These are phyloP conservation scores for Dioszegia aurantiaca DNA, from an alignment of 768 basidiomycete species.

Conservation along the genomic window DNA sequence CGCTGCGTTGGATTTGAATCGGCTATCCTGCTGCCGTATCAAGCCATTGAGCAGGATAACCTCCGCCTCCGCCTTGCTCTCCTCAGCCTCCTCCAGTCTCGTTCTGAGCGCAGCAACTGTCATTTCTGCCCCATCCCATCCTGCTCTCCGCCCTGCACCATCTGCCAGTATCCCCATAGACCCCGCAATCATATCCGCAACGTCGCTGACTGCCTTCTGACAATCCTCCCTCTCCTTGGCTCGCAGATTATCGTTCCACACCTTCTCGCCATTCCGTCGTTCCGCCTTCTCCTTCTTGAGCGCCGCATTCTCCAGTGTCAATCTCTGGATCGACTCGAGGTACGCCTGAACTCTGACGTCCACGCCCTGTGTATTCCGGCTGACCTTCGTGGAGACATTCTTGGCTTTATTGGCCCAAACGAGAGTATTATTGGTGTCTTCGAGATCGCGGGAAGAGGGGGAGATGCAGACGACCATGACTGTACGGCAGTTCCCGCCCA, in stretches of 20 bases:
- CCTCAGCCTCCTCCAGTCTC: slow-evolving; percentile 22
- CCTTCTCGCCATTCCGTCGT: slow-evolving; percentile 60
- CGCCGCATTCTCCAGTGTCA: slow-evolving; percentile 76
- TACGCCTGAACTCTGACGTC: slow-evolving; percentile 93
- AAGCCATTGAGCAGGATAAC: slow-evolving; percentile 7
- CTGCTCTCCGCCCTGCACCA: slow-evolving; percentile 33
- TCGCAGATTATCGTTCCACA: slow-evolving; percentile 50
- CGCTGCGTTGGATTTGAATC: slow-evolving; percentile 14
- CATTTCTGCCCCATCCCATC: slow-evolving; percentile 41
- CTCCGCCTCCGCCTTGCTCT: slow-evolving; percentile 17
- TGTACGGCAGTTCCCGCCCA: slow-evolving; percentile 98
- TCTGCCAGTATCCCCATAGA: slow-evolving; percentile 24
- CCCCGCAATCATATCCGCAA: slow-evolving; percentile 55
- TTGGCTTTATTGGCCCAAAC: slow-evolving; percentile 97
- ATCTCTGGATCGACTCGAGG: slow-evolving; percentile 86
- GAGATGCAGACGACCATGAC: slow-evolving; percentile 99
- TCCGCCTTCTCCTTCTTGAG: slow-evolving; percentile 81
- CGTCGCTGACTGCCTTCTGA: slow-evolving; percentile 53
- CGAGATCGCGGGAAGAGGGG: slow-evolving; percentile 91
- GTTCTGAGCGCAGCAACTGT: slow-evolving; percentile 26
- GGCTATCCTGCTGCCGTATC: slow-evolving; percentile 10
- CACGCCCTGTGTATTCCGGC: slow-evolving; percentile 90
- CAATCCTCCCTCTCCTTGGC: slow-evolving; percentile 12
- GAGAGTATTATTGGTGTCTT: slow-evolving; percentile 97
- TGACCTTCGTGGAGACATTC: slow-evolving; percentile 96